phyloP scores from a whole-genome alignment of 129 eudicot species.

The Flaveria sonorensis region DNA sequence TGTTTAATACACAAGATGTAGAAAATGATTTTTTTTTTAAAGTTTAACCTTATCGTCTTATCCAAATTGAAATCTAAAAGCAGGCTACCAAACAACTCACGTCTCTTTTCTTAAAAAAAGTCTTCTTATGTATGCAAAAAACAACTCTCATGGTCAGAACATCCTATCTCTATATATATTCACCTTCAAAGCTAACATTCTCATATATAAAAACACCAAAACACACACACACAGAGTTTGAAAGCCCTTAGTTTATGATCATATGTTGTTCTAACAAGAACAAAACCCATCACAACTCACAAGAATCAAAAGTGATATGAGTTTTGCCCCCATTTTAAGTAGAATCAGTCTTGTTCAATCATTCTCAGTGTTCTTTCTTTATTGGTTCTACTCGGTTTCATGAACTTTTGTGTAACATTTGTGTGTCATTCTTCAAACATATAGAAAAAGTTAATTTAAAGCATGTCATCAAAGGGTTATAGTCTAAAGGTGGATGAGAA shows the following conservation, averaged over 20 bases:
- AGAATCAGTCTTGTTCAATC: constrained; percentile 59
- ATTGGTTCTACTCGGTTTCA: constrained; percentile 71
- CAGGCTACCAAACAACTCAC: constrained; percentile 27
- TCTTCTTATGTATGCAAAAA: constrained; percentile 14
- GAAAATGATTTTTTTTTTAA: constrained; percentile 19
- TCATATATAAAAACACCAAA: background rate
- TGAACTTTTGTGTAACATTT: constrained; percentile 19
- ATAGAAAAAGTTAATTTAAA: background rate
- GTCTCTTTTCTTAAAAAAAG: constrained; percentile 24
- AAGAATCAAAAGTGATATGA: constrained; percentile 42
- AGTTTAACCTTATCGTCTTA: constrained; percentile 23
- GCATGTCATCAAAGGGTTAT: constrained; percentile 39
- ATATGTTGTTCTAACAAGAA: constrained; percentile 15
- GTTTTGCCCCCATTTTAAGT: constrained; percentile 38
- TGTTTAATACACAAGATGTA: background rate
- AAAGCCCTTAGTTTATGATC: background rate
- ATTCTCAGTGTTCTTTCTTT: constrained; percentile 61
- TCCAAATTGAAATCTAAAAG: constrained; percentile 17
- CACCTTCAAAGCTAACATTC: constrained; percentile 3
- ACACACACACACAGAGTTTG: background rate
- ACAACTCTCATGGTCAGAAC: background rate
- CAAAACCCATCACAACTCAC: constrained; percentile 29
- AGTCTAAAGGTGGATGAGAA: constrained; percentile 44
- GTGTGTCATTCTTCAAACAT: background rate
- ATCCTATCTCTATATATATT: constrained; percentile 13